A percentile compares a stretch with the other conserved stretches of the same genome.
phyloP scores from a whole-genome alignment of 1,284 basidiomycete species.

The Apiotrichum laibachii region DNA sequence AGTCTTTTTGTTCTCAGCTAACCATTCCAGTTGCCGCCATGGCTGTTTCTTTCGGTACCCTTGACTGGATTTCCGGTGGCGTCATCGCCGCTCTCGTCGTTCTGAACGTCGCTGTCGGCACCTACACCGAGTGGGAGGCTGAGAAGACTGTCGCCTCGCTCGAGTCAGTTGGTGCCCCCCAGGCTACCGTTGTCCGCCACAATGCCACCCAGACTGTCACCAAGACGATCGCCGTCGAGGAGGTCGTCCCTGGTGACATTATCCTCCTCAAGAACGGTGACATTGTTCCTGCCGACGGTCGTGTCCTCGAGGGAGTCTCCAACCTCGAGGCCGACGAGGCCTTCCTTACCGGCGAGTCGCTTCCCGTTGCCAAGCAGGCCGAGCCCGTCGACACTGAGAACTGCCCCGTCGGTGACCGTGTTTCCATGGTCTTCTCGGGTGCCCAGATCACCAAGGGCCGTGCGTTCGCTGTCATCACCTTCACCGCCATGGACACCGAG shows the following conservation, averaged over 20 bases:
- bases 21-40: slow-evolving; percentile 57
- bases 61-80: slow-evolving; percentile 64
- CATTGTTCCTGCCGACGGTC: slow-evolving; percentile 62
- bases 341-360: slow-evolving; percentile 67
- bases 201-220: slow-evolving; percentile 32
- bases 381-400: slow-evolving; percentile 51
- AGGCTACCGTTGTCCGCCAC: slow-evolving; percentile 60
- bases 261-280: slow-evolving; percentile 61
- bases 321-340: slow-evolving; percentile 65
- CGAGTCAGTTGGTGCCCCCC: slow-evolving; percentile 57
- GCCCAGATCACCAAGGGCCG: slow-evolving; percentile 66
- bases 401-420: slow-evolving; percentile 56
- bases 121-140: slow-evolving; percentile 52
- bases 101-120: slow-evolving; percentile 56
- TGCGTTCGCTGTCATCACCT: slow-evolving; percentile 60
- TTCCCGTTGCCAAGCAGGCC: slow-evolving; percentile 62
- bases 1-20: too few relatives aligned
- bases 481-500: slow-evolving; percentile 66
- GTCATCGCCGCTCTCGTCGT: slow-evolving; percentile 64
- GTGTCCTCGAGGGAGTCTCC: slow-evolving; percentile 52
- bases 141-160: slow-evolving; percentile 54
- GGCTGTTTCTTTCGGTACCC: slow-evolving; percentile 63
- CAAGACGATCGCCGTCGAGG: slow-evolving; percentile 57
- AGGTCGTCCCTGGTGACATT: slow-evolving; percentile 65
- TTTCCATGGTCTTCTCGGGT: slow-evolving; percentile 57